phyloP scores from a whole-genome alignment of 805 yeast species.

The Candida sakaeoensis region DNA sequence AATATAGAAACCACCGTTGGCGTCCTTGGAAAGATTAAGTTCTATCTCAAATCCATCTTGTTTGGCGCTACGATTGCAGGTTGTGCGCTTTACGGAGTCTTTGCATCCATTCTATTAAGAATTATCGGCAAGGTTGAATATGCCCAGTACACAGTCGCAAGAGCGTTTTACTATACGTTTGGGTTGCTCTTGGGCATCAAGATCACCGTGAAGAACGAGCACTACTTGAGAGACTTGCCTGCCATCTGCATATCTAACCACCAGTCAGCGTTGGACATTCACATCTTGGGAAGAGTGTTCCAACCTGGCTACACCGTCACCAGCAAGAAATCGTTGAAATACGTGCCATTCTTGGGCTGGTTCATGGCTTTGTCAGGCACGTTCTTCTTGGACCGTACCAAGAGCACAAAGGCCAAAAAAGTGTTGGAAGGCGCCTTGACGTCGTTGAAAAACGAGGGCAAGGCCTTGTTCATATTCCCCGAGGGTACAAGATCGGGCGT shows the following conservation, averaged over 20 bases:
- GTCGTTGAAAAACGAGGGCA: slow-evolving; percentile 56
- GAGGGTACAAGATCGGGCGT: slow-evolving; percentile 94
- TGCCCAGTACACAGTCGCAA: slow-evolving; percentile 87
- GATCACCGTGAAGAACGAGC: slow-evolving; percentile 65
- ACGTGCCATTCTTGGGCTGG: slow-evolving; percentile 93
- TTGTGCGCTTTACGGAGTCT: slow-evolving; percentile 72
- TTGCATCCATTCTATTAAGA: slow-evolving; percentile 66
- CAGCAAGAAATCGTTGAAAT: slow-evolving; percentile 80
- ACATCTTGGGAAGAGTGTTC: slow-evolving; percentile 76
- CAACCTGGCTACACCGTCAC: slow-evolving; percentile 90
- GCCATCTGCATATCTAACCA: slow-evolving; percentile 84
- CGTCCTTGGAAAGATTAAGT: slow-evolving; percentile 28
- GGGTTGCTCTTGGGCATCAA: slow-evolving; percentile 64
- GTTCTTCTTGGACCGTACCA: slow-evolving; percentile 81
- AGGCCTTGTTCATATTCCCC: slow-evolving; percentile 87
- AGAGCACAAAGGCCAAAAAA: slow-evolving; percentile 68
- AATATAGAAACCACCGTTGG: neutral
- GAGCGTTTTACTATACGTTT: slow-evolving; percentile 67
- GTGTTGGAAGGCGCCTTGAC: slow-evolving; percentile 70
- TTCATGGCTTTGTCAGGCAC: slow-evolving; percentile 91
- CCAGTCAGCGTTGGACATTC: slow-evolving; percentile 84
- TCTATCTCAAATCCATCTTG: slow-evolving; percentile 51
- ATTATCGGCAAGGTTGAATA: slow-evolving; percentile 71
- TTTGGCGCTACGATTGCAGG: slow-evolving; percentile 52
- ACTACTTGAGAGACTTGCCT: slow-evolving; percentile 53